phyloP scores from a whole-genome alignment of 495 filamentous ascomycete genomes.

The Aspergillus conjunctus region DNA sequence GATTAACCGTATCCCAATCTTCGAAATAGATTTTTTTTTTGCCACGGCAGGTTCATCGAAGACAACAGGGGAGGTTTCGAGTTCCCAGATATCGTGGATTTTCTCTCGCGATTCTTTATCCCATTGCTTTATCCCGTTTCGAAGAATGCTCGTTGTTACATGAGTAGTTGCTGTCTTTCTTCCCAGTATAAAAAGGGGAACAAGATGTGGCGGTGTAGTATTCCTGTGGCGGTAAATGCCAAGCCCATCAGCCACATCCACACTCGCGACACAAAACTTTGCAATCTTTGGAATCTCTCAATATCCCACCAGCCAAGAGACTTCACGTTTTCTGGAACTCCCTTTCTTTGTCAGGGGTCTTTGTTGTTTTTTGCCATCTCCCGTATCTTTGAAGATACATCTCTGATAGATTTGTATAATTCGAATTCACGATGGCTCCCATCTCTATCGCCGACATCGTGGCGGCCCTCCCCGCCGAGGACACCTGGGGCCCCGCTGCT shows the following conservation, averaged over 20 bases:
- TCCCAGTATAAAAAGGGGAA: conserved; percentile 1
- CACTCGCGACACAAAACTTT: conserved; percentile 51
- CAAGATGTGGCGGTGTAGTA: conserved; percentile 35
- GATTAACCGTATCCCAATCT: neutral
- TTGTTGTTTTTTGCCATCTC: conserved; percentile 13
- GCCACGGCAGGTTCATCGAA: neutral
- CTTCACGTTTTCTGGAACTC: conserved; percentile 17
- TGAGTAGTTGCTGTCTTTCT: neutral
- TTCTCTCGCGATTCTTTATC: neutral
- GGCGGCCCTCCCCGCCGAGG: conserved; percentile 61
- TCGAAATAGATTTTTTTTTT: neutral
- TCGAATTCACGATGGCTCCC: conserved; percentile 51
- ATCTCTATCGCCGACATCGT: conserved; percentile 62
- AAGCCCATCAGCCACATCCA: conserved; percentile 36
- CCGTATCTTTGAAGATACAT: conserved; percentile 11
- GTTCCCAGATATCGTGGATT: neutral
- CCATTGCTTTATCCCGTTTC: neutral
- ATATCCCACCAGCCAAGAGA: conserved; percentile 33
- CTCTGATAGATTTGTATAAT: conserved; percentile 1
- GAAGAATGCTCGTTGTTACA: neutral
- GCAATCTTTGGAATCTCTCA: conserved; percentile 28
- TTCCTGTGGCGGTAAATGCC: conserved; percentile 10
- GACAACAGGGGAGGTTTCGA: neutral
- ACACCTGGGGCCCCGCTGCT: conserved; percentile 82
- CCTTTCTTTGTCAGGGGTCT: conserved; percentile 21